A percentile compares a stretch with the other conserved stretches of the same genome.
Conservation (phyloP, 1,139 yeast species). For the Geotrichum restrictum region DNA sequence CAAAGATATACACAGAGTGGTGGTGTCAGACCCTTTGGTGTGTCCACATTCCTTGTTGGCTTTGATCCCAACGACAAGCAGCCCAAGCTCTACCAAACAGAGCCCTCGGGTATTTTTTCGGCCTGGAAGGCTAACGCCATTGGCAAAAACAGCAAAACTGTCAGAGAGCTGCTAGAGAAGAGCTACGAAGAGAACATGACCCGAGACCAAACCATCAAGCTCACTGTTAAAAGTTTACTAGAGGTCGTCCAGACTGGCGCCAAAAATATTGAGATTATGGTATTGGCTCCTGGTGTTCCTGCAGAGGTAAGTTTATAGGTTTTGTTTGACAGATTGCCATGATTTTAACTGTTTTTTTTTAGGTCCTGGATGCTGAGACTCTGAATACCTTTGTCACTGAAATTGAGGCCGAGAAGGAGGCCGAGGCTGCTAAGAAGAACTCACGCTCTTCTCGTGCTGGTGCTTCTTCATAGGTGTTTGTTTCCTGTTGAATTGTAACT, state of each 20-base stretch:
- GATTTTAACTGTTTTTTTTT: slow-evolving; percentile 20
- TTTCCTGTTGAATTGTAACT: neutral
- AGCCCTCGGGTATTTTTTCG: slow-evolving; percentile 94
- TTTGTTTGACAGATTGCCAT: too few relatives aligned
- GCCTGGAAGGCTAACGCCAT: slow-evolving; percentile 99
- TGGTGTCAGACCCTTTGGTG: slow-evolving; percentile 93
- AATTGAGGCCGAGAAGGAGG: slow-evolving; percentile 87
- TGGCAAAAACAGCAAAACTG: slow-evolving; percentile 93
- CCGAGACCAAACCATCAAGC: slow-evolving; percentile 71
- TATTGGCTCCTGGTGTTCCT: slow-evolving; percentile 64
- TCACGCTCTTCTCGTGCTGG: slow-evolving; percentile 25
- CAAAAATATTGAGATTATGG: slow-evolving; percentile 87
- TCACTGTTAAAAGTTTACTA: slow-evolving; percentile 79
- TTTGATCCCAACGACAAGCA: slow-evolving; percentile 79
- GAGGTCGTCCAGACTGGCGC: slow-evolving; percentile 99
- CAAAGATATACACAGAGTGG: slow-evolving; percentile 98
- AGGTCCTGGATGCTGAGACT: slow-evolving; percentile 60
- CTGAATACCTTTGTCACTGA: slow-evolving; percentile 72
- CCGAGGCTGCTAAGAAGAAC: slow-evolving; percentile 81
- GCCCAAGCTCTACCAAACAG: slow-evolving; percentile 89
- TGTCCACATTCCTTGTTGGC: slow-evolving; percentile 92
- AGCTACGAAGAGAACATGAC: slow-evolving; percentile 70
- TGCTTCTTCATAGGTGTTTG: slow-evolving; percentile 14
- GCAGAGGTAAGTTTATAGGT: slow-evolving; percentile 34
- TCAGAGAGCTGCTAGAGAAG: slow-evolving; percentile 90